Base-by-base conservation (phyloP, 768 basidiomycete species). In the Lactarius trivialis region DNA sequence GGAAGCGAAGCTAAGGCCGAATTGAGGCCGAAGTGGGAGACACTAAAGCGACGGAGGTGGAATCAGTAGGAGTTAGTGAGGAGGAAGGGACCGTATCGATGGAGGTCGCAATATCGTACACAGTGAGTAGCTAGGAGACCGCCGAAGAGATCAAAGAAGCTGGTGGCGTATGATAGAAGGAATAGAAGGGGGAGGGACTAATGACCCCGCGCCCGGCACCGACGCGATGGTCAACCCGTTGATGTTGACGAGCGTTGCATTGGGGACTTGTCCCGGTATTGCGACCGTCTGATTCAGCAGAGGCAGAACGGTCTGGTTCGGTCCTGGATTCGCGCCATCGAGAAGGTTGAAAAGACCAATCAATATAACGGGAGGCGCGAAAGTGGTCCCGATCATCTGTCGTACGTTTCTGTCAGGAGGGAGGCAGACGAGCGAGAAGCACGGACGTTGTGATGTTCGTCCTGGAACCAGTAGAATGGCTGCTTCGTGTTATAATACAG, bases 321-420 rank as follows among this genome's bases (percentile, higher is more conserved):
- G 49, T 17, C 57, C 43, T 17, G 63, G 48, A 24, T 54, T 88
- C 0, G 86, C 74, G 4, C 88, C 87, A 65, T 90, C 82, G 19
- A 64, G 60, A 70, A 86, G 89, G 65, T 84, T 84, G 76, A 86
- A 89, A 8, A 81, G 72, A 56, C 80, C 78, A 67, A 79, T 83
- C 78, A 67, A 79, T 83, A 72, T 89, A 89, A 79, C 79, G 0
- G 82, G 84, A 17, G 84, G 83, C 17, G 82, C 73, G 67, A 74
- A 79, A 0, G 77, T 68, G 50, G 78, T 82, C 72, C 85, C 84
- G 59, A 83, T 83, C 79, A 85, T 82, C 82, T 84, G 65, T 28
- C 45, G 32, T 34, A 24, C 24, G 24, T 41, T 14, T 19, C 51
- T 50, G 41, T 15, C 53, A 41, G 55, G 24, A 30, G 21, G 26